A percentile compares a stretch with the other conserved stretches of the same genome.
Evolutionary conservation across 1,284 basidiomycete genomes (phyloP).

Genomic region (Ceratobasidium sp.): DNA sequence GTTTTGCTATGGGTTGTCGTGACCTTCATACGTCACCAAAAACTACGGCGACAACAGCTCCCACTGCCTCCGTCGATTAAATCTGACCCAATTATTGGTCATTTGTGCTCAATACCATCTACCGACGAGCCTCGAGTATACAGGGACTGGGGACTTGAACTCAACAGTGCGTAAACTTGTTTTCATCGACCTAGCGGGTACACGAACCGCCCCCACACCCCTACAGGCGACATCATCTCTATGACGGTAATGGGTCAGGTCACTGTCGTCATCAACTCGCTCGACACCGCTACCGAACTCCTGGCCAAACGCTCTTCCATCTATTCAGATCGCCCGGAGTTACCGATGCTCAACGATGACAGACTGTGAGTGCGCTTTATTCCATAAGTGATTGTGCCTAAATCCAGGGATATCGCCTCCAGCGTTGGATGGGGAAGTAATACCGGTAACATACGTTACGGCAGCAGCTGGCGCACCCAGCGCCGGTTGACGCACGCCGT

Average conservation of each 20-base stretch:
- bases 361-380: conserved; percentile 11
- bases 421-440: conserved; percentile 25
- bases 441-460: conserved; percentile 18
- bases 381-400: too few species aligned
- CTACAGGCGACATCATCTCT: conserved; percentile 20
- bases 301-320: conserved; percentile 42
- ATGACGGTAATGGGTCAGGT: conserved; percentile 35
- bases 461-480: conserved; percentile 23
- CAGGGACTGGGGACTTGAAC: conserved; percentile 20
- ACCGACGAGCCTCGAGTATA: conserved; percentile 25
- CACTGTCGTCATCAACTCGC: conserved; percentile 42
- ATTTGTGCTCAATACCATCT: conserved; percentile 9
- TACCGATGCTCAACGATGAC: conserved; percentile 24
- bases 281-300: conserved; percentile 43
- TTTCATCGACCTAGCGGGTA: not conserved
- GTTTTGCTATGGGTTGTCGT: not conserved
- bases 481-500: conserved; percentile 14
- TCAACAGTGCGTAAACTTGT: not conserved
- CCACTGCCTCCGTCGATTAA: conserved; percentile 25
- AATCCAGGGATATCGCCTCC: too few species aligned
- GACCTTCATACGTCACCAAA: not conserved
- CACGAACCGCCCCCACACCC: too few species aligned
- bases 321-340: conserved; percentile 43
- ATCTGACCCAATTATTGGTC: conserved; percentile 18
- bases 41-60: not conserved